Evolutionary conservation across 805 yeast genomes (phyloP).

Genomic region (Metschnikowia corniflorae): DNA sequence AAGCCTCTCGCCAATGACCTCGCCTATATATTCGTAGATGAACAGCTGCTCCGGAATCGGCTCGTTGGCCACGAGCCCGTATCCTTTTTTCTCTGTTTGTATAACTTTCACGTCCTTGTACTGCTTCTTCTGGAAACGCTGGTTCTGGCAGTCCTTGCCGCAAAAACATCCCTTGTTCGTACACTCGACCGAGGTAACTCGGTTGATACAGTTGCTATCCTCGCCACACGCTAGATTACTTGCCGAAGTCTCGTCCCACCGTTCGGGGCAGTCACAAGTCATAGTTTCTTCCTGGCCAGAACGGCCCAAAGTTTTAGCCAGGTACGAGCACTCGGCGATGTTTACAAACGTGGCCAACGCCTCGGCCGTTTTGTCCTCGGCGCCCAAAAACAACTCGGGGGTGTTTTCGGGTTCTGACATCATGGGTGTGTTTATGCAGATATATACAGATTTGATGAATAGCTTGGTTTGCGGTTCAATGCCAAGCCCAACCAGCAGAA

Average conservation of each 20-base stretch:
- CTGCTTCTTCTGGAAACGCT: slow-evolving; percentile 75
- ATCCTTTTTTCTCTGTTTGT: slow-evolving; percentile 81
- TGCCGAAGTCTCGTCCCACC: slow-evolving; percentile 37
- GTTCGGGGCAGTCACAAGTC: slow-evolving; percentile 84
- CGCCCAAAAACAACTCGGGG: slow-evolving; percentile 33
- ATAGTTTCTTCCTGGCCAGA: slow-evolving; percentile 77
- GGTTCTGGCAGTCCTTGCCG: slow-evolving; percentile 79
- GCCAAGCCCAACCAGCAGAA: too few relatives aligned
- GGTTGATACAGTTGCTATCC: slow-evolving; percentile 84
- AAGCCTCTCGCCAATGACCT: slow-evolving; percentile 77
- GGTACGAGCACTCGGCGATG: slow-evolving; percentile 60
- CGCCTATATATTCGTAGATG: slow-evolving; percentile 91
- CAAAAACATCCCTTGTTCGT: slow-evolving; percentile 63
- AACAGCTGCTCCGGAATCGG: slow-evolving; percentile 62
- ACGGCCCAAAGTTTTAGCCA: slow-evolving; percentile 57
- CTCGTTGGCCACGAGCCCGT: slow-evolving; percentile 73
- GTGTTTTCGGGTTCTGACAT: slow-evolving; percentile 9
- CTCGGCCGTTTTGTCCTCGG: slow-evolving; percentile 61
- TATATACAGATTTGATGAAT: too few relatives aligned
- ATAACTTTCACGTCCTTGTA: slow-evolving; percentile 80
- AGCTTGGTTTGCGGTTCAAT: too few relatives aligned
- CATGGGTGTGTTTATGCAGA: too few relatives aligned
- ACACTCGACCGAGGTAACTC: slow-evolving; percentile 92
- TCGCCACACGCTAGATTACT: slow-evolving; percentile 71
- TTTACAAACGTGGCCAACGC: slow-evolving; percentile 58